These are phyloP conservation scores for Fragilariopsis cylindrus DNA, from an alignment of 108 stramenopile species.

Conservation along the genomic window DNA sequence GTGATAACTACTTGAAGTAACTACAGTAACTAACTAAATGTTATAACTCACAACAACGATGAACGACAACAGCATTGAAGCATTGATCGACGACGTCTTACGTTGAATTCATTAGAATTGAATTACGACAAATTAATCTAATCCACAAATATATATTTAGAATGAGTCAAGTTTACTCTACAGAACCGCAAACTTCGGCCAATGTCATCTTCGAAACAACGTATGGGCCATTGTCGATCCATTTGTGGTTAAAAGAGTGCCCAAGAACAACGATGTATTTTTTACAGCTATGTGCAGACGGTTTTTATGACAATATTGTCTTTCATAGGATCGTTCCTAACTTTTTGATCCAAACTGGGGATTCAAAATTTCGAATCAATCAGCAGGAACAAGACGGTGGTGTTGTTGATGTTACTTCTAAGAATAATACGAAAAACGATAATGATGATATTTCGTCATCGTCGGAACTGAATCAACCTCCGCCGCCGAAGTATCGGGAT, in stretches of 20 bases:
- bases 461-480: background rate
- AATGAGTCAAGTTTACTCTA: conserved; percentile 93
- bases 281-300: conserved; percentile 90
- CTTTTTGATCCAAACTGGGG: conserved; percentile 92
- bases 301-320: conserved; percentile 72
- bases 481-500: conserved; percentile 29
- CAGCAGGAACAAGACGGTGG: background rate
- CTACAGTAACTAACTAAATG: no score
- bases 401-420: background rate
- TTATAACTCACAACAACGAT: no score
- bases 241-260: conserved; percentile 92
- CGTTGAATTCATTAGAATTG: no score
- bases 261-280: conserved; percentile 88
- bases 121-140: background rate
- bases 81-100: no score
- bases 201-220: conserved; percentile 91
- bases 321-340: conserved; percentile 87
- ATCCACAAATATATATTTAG: background rate
- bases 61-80: no score
- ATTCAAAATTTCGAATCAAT: conserved; percentile 32
- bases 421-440: background rate
- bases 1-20: no score
- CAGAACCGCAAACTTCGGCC: conserved; percentile 88
- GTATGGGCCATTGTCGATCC: conserved; percentile 88
- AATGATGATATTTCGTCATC: background rate